A percentile compares a stretch with the other conserved stretches of the same genome.
phyloP scores from a whole-genome alignment of 148 eudicot genomes.

The Drosera capensis region DNA sequence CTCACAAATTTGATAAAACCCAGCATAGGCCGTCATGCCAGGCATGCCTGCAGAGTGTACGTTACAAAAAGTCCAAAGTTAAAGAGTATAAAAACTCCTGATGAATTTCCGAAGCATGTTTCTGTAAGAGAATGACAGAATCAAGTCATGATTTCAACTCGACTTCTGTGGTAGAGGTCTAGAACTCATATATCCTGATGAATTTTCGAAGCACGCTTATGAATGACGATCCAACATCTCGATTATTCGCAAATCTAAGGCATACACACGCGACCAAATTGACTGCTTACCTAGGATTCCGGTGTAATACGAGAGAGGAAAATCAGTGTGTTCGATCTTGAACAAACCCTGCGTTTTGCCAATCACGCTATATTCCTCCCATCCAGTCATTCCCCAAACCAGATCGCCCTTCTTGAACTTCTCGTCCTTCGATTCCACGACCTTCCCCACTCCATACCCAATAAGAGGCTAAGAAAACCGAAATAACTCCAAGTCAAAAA shows the following conservation, averaged over 20 bases:
- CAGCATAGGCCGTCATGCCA: conserved; percentile 32
- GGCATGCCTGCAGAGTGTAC: conserved; percentile 18
- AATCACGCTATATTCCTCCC: conserved; percentile 29
- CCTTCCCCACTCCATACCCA: conserved; percentile 20
- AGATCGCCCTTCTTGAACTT: conserved; percentile 26
- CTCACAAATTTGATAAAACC: conserved; percentile 20
- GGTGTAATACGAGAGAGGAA: conserved; percentile 25
- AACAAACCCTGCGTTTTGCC: conserved; percentile 8
- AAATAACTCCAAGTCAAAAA: no score
- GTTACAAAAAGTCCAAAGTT: background rate
- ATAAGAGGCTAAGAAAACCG: conserved; percentile 10
- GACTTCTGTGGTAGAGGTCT: no score
- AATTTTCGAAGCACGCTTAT: background rate
- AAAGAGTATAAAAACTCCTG: background rate
- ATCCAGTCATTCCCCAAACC: conserved; percentile 23
- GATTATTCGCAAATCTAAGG: background rate
- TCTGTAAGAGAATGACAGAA: no score
- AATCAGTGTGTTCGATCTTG: conserved; percentile 27
- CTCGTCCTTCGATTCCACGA: conserved; percentile 20
- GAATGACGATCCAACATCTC: background rate
- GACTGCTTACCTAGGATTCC: conserved; percentile 22
- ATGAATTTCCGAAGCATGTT: background rate
- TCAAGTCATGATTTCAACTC: no score
- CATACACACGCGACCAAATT: background rate
- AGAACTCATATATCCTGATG: no score